These are phyloP conservation scores for Fusarium pseudoanthophilum DNA, from an alignment of 2,329 filamentous ascomycete genomes.

Conservation along the genomic window DNA sequence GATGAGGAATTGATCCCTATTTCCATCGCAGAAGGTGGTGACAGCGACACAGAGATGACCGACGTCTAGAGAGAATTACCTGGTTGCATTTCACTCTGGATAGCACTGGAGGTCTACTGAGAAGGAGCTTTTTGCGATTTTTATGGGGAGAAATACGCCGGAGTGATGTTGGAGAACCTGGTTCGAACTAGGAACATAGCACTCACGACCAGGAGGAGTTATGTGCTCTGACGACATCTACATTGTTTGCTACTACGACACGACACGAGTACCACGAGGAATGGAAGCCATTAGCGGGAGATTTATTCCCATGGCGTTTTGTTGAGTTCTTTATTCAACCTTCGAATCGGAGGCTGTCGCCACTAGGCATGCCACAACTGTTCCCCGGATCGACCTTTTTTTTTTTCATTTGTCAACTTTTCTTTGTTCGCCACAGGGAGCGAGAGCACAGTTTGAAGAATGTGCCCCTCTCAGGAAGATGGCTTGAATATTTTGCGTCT, in stretches of 20 bases:
- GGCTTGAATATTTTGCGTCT: constrained; percentile 42
- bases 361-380: constrained; percentile 22
- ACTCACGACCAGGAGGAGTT: constrained; percentile 20
- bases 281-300: constrained; percentile 35
- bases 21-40: constrained; percentile 47
- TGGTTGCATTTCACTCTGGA: constrained; percentile 49
- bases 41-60: constrained; percentile 68
- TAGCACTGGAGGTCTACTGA: constrained; percentile 41
- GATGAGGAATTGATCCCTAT: constrained; percentile 62
- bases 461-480: constrained; percentile 16
- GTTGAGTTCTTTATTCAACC: constrained; percentile 32
- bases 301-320: constrained; percentile 40
- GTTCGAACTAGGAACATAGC: not conserved
- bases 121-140: constrained; percentile 39
- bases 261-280: constrained; percentile 47
- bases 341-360: constrained; percentile 24
- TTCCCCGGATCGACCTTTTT: constrained; percentile 14
- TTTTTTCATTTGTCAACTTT: constrained; percentile 22
- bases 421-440: constrained; percentile 21
- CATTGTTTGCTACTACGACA: constrained; percentile 39
- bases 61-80: constrained; percentile 58
- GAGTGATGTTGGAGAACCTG: constrained; percentile 26
- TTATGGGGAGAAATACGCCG: constrained; percentile 33
- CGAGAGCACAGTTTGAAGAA: not conserved
- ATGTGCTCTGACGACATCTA: constrained; percentile 32